These are phyloP conservation scores for Paragyromitra xinjiangensis DNA, from an alignment of 495 filamentous ascomycete species.

Conservation along the genomic window DNA sequence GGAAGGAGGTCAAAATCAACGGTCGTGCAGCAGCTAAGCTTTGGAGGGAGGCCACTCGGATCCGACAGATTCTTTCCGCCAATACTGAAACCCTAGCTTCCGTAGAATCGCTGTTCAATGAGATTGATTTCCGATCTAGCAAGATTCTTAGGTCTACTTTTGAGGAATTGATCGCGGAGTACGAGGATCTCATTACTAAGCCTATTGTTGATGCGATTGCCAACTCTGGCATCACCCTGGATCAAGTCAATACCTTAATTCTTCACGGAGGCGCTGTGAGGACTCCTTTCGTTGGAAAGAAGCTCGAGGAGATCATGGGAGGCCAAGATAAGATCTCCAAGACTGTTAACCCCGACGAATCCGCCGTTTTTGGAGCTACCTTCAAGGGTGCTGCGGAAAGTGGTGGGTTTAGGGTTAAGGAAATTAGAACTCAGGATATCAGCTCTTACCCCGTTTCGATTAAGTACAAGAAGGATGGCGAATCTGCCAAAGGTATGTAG, in stretches of 20 bases:
- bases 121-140: constrained; percentile 87
- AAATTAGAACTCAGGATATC: constrained; percentile 81
- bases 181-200: constrained; percentile 71
- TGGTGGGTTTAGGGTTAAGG: constrained; percentile 95
- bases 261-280: constrained; percentile 89
- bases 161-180: constrained; percentile 77
- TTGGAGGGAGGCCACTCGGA: constrained; percentile 86
- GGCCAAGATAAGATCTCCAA: constrained; percentile 80
- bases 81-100: constrained; percentile 81
- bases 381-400: constrained; percentile 92
- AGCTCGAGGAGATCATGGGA: constrained; percentile 79
- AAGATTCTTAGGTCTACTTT: constrained; percentile 84
- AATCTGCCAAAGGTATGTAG: constrained; percentile 55
- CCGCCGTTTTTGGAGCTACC: constrained; percentile 94
- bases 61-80: constrained; percentile 90
- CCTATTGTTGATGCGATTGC: constrained; percentile 79
- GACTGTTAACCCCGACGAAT: constrained; percentile 97
- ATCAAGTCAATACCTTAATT: constrained; percentile 87
- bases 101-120: constrained; percentile 89
- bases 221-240: constrained; percentile 73
- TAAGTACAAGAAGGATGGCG: constrained; percentile 65
- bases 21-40: constrained; percentile 87
- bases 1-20: constrained; percentile 71
- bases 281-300: constrained; percentile 92
- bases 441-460: constrained; percentile 76